Conservation (phyloP, 106 monocot genomes). For the Allium fistulosum region DNA sequence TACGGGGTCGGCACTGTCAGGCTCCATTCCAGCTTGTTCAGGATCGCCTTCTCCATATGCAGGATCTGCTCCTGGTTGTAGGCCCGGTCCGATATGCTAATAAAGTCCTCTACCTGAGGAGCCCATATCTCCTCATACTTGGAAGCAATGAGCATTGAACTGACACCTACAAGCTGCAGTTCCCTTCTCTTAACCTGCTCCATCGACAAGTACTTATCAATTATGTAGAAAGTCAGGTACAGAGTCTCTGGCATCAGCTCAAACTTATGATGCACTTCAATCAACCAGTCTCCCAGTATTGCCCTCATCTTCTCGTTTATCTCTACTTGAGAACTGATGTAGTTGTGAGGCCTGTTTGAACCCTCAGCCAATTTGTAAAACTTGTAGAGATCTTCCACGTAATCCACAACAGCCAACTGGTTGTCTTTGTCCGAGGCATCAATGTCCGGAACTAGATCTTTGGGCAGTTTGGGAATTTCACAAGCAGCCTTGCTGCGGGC, state of each 20-base stretch:
- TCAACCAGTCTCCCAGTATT: conserved; percentile 66
- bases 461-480: conserved; percentile 12
- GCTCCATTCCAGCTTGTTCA: conserved; percentile 59
- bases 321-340: conserved; percentile 63
- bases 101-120: conserved; percentile 72
- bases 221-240: conserved; percentile 47
- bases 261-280: conserved; percentile 67
- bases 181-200: conserved; percentile 34
- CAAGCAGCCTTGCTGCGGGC: conserved; percentile 57
- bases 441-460: conserved; percentile 21
- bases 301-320: conserved; percentile 69
- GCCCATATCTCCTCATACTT: conserved; percentile 87
- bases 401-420: conserved; percentile 50
- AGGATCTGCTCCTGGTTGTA: conserved; percentile 47
- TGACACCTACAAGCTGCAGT: conserved; percentile 66
- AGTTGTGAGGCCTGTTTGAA: conserved; percentile 18
- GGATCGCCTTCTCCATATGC: conserved; percentile 52
- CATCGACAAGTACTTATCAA: conserved; percentile 51
- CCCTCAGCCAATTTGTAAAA: conserved; percentile 55
- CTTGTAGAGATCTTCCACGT: conserved; percentile 68
- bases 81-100: conserved; percentile 50
- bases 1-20: conserved; percentile 65
- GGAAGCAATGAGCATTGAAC: conserved; percentile 73
- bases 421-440: conserved; percentile 35
- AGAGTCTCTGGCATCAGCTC: conserved; percentile 66